These are phyloP conservation scores for Malus hybrid DNA, from an alignment of 331 rosid genomes.

Conservation along the genomic window DNA sequence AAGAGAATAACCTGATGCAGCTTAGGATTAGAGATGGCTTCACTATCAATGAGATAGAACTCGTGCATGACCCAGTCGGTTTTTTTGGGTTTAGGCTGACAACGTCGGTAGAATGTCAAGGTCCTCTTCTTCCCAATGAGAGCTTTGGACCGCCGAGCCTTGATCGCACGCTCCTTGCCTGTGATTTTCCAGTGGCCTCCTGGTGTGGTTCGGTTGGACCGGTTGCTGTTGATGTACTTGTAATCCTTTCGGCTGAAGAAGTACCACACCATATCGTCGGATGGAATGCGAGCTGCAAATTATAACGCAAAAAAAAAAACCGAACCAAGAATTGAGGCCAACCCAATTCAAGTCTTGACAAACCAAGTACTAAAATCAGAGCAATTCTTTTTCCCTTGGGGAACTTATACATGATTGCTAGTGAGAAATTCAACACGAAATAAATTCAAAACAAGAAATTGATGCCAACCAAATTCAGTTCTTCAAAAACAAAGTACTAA, in stretches of 20 bases:
- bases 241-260: constrained; percentile 30
- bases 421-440: background rate
- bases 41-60: constrained; percentile 15
- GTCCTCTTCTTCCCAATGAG: constrained; percentile 52
- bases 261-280: constrained; percentile 28
- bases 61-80: constrained; percentile 54
- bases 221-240: constrained; percentile 27
- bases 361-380: background rate
- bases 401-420: too few species aligned
- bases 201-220: constrained; percentile 31
- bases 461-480: background rate
- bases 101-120: constrained; percentile 33
- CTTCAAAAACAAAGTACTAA: background rate
- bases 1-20: constrained; percentile 9
- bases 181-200: constrained; percentile 48
- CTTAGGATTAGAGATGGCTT: background rate
- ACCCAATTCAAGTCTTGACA: background rate
- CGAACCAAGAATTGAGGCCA: background rate
- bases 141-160: constrained; percentile 6
- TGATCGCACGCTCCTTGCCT: constrained; percentile 30
- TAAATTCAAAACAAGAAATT: background rate
- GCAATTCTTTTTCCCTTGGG: too few species aligned
- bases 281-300: background rate
- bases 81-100: background rate
- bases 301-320: too few species aligned